Percentiles rank a stretch among this genome's conserved stretches.
phyloP scores from a whole-genome alignment of 108 stramenopile species.

The Pseudonitzschia multistriata region DNA sequence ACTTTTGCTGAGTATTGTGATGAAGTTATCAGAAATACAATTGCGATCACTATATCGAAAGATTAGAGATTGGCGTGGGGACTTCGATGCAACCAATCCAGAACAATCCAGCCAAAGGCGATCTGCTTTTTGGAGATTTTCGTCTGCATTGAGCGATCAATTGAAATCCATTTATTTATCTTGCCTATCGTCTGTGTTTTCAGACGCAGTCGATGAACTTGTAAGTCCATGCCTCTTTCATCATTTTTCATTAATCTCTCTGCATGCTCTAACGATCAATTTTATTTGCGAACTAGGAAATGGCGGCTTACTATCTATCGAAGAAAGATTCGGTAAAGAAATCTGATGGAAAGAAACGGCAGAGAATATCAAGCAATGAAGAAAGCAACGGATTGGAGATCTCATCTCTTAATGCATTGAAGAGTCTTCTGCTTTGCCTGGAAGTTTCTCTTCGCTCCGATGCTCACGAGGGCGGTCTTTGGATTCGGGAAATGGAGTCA shows the following conservation, averaged over 20 bases:
- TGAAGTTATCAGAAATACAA: slow-evolving; percentile 86
- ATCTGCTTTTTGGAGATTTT: slow-evolving; percentile 77
- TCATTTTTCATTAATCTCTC: background rate
- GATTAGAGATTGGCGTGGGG: slow-evolving; percentile 77
- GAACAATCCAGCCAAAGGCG: slow-evolving; percentile 24
- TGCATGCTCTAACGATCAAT: background rate
- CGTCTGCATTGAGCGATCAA: slow-evolving; percentile 52
- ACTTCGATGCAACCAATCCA: slow-evolving; percentile 31
- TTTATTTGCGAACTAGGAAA: slow-evolving; percentile 16
- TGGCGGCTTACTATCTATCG: slow-evolving; percentile 11
- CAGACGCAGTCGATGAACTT: slow-evolving; percentile 72
- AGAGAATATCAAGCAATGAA: slow-evolving; percentile 19
- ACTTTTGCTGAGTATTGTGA: slow-evolving; percentile 61
- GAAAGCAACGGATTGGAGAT: background rate
- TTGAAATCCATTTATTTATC: slow-evolving; percentile 79
- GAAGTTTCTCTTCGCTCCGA: slow-evolving; percentile 77
- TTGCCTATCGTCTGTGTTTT: slow-evolving; percentile 66
- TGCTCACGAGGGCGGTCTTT: slow-evolving; percentile 80
- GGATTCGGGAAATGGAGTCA: slow-evolving; percentile 79
- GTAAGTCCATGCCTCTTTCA: slow-evolving; percentile 26
- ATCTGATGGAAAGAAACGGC: slow-evolving; percentile 28
- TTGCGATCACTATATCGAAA: slow-evolving; percentile 72
- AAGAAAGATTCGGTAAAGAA: slow-evolving; percentile 1
- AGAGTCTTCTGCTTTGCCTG: slow-evolving; percentile 66
- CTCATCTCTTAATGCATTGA: slow-evolving; percentile 31